These are phyloP conservation scores for Microascus cirrosus DNA, from an alignment of 2,329 filamentous ascomycete species.

Conservation along the genomic window DNA sequence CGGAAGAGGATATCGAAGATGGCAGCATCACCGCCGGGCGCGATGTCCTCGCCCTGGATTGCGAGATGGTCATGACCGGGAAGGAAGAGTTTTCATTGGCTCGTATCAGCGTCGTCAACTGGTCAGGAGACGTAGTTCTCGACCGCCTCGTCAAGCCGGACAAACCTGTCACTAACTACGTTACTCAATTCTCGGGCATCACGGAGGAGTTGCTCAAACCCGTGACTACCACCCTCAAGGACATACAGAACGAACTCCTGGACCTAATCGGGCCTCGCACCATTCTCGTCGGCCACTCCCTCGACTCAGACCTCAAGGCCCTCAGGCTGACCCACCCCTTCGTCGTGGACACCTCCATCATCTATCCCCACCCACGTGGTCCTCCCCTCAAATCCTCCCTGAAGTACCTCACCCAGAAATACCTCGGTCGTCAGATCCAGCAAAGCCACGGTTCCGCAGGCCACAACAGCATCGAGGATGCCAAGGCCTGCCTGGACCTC, in stretches of 20 bases:
- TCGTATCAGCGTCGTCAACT: constrained; percentile 75
- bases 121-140: constrained; percentile 71
- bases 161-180: constrained; percentile 81
- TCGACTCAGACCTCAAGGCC: constrained; percentile 75
- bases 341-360: constrained; percentile 80
- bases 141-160: constrained; percentile 89
- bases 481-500: constrained; percentile 80
- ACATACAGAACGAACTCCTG: constrained; percentile 72
- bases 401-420: constrained; percentile 81
- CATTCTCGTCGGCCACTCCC: constrained; percentile 69
- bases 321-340: constrained; percentile 83
- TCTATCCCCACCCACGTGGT: constrained; percentile 84
- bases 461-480: constrained; percentile 90
- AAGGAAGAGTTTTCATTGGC: constrained; percentile 73
- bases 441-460: constrained; percentile 56
- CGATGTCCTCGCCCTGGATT: constrained; percentile 73
- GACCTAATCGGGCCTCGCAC: constrained; percentile 60
- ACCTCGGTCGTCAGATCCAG: constrained; percentile 79
- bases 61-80: constrained; percentile 92
- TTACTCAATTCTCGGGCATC: constrained; percentile 88
- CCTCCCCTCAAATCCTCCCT: constrained; percentile 82
- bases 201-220: constrained; percentile 72
- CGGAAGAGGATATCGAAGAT: constrained; percentile 60
- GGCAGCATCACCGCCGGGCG: constrained; percentile 79
- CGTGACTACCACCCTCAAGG: constrained; percentile 70